phyloP scores from a whole-genome alignment of 495 filamentous ascomycete genomes.

The Xylaria nigripes region DNA sequence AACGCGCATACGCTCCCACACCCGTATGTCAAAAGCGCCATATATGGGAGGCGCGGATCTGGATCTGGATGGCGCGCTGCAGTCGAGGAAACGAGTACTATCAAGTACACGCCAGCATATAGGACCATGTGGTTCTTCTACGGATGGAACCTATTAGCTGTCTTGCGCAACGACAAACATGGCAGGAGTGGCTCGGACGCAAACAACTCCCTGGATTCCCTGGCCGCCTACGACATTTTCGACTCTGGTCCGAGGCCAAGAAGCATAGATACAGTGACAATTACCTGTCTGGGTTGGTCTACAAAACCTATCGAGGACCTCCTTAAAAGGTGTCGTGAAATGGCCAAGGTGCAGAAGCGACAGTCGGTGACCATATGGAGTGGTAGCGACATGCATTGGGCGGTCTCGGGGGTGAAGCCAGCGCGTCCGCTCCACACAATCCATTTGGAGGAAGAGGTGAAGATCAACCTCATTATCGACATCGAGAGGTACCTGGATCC shows the following conservation, averaged over 20 bases:
- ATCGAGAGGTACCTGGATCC: slow-evolving; percentile 71
- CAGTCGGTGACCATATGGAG: slow-evolving; percentile 26
- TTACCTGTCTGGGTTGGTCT: slow-evolving; percentile 33
- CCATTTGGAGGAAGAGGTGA: slow-evolving; percentile 56
- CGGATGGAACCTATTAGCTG: slow-evolving; percentile 27
- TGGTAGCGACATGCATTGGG: background rate
- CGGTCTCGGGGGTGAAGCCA: background rate
- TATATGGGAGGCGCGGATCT: background rate
- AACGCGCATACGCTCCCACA: slow-evolving; percentile 18
- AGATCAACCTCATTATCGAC: slow-evolving; percentile 55
- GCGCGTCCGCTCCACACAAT: slow-evolving; percentile 60
- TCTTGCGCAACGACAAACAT: slow-evolving; percentile 21
- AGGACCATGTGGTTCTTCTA: slow-evolving; percentile 31
- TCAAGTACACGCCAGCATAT: slow-evolving; percentile 31
- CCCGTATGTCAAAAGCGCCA: slow-evolving; percentile 13
- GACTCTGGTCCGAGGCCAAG: slow-evolving; percentile 24
- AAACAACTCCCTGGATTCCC: background rate
- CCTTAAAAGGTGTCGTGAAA: slow-evolving; percentile 28
- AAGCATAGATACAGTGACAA: slow-evolving; percentile 30
- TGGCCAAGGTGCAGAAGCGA: slow-evolving; percentile 30
- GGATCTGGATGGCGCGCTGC: background rate
- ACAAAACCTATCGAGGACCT: slow-evolving; percentile 32
- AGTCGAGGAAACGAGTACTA: slow-evolving; percentile 16
- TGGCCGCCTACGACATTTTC: background rate
- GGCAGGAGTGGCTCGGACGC: background rate